phyloP scores from a whole-genome alignment of 2,329 filamentous ascomycete species.

The Fusarium dlaminii region DNA sequence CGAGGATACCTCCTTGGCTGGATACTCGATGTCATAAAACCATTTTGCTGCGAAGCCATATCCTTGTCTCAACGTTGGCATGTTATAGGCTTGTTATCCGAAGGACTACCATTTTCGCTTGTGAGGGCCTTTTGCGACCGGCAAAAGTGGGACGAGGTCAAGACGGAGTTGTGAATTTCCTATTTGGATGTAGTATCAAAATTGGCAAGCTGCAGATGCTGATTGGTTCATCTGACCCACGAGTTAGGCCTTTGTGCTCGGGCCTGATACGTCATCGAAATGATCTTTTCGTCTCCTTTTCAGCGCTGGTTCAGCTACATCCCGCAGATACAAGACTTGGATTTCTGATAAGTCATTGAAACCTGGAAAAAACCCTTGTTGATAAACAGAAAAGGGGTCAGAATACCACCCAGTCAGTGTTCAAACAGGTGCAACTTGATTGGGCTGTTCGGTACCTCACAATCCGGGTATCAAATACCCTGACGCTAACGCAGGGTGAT shows the following conservation, averaged over 20 bases:
- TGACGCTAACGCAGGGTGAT: neutral
- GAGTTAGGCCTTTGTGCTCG: accelerated
- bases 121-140: neutral
- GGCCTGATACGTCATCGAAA: neutral
- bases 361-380: neutral
- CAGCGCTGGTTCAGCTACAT: neutral
- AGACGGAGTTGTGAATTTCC: neutral
- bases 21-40: neutral
- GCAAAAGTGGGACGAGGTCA: neutral
- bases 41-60: neutral
- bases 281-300: too few species aligned
- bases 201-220: neutral
- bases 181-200: neutral
- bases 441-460: neutral
- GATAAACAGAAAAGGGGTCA: neutral
- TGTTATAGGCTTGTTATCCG: neutral
- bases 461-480: neutral
- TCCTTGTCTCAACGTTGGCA: neutral
- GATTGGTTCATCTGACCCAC: neutral
- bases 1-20: neutral
- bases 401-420: neutral
- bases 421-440: neutral
- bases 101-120: neutral
- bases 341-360: neutral
- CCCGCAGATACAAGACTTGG: neutral